phyloP scores from a whole-genome alignment of 495 filamentous ascomycete species.

The Polyplosphaeria fusca region DNA sequence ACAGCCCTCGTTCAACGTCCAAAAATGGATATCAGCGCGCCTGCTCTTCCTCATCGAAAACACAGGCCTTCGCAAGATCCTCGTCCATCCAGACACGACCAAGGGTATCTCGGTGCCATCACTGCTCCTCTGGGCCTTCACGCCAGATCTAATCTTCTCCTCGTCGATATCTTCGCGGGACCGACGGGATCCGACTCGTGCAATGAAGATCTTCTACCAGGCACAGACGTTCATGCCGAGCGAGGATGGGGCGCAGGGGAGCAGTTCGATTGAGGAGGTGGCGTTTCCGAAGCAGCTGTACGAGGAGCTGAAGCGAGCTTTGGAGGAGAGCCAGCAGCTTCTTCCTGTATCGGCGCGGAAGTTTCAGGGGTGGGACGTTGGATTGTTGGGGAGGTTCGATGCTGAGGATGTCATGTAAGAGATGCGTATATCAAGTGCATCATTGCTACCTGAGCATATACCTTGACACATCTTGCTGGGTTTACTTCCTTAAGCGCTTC shows the following conservation, averaged over 20 bases:
- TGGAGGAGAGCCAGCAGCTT: slow-evolving; percentile 25
- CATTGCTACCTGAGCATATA: no score
- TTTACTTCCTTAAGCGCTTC: no score
- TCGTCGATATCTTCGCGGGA: slow-evolving; percentile 25
- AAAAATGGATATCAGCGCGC: slow-evolving; percentile 41
- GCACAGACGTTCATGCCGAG: not conserved
- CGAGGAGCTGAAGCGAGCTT: slow-evolving; percentile 14
- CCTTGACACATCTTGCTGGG: no score
- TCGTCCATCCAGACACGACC: slow-evolving; percentile 17
- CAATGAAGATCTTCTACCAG: slow-evolving; percentile 40
- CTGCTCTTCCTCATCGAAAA: slow-evolving; percentile 37
- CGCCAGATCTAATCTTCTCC: slow-evolving; percentile 38
- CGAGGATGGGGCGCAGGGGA: slow-evolving; percentile 5
- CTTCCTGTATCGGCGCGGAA: slow-evolving; percentile 34
- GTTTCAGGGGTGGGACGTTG: slow-evolving; percentile 39
- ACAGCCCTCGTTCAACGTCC: slow-evolving; percentile 7
- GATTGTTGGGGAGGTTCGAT: slow-evolving; percentile 37
- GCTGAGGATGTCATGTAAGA: not conserved
- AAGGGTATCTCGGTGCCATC: not conserved
- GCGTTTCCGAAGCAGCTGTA: slow-evolving; percentile 14
- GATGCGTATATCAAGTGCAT: no score
- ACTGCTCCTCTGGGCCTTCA: slow-evolving; percentile 40
- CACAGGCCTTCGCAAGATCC: slow-evolving; percentile 37
- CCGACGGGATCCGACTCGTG: slow-evolving; percentile 31
- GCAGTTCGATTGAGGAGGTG: slow-evolving; percentile 30